phyloP scores from a whole-genome alignment of 2,329 filamentous ascomycete species.

The Cladophialophora exuberans region DNA sequence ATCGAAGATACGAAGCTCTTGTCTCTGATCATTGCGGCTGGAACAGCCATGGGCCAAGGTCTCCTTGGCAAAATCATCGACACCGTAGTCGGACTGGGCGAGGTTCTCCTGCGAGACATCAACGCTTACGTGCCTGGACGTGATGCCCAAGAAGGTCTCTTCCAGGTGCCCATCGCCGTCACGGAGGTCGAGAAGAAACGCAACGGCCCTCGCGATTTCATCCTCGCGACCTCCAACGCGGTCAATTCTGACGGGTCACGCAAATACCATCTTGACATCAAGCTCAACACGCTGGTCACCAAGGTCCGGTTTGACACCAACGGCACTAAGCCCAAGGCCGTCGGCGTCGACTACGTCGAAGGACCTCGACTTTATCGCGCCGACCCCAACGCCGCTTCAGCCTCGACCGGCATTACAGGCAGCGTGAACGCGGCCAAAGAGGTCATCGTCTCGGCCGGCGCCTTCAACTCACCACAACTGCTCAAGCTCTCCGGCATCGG shows the following conservation, averaged over 20 bases:
- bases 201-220: conserved; percentile 59
- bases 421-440: conserved; percentile 45
- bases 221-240: conserved; percentile 55
- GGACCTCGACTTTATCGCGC: conserved; percentile 53
- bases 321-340: conserved; percentile 46
- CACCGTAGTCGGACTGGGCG: conserved; percentile 49
- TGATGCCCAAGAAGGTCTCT: conserved; percentile 54
- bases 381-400: conserved; percentile 41
- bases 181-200: conserved; percentile 53
- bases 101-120: conserved; percentile 54
- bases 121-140: conserved; percentile 52
- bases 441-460: conserved; percentile 55
- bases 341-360: conserved; percentile 55
- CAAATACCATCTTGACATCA: conserved; percentile 61
- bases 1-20: conserved; percentile 58
- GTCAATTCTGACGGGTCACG: conserved; percentile 54
- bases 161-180: conserved; percentile 62
- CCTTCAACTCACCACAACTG: conserved; percentile 67
- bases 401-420: conserved; percentile 41
- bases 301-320: conserved; percentile 50
- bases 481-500: conserved; percentile 69
- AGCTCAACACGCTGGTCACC: conserved; percentile 52
- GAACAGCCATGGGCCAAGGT: conserved; percentile 54
- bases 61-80: conserved; percentile 44
- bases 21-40: conserved; percentile 55